phyloP scores from a whole-genome alignment of 2,329 filamentous ascomycete species.

The Cryphonectria radicalis region DNA sequence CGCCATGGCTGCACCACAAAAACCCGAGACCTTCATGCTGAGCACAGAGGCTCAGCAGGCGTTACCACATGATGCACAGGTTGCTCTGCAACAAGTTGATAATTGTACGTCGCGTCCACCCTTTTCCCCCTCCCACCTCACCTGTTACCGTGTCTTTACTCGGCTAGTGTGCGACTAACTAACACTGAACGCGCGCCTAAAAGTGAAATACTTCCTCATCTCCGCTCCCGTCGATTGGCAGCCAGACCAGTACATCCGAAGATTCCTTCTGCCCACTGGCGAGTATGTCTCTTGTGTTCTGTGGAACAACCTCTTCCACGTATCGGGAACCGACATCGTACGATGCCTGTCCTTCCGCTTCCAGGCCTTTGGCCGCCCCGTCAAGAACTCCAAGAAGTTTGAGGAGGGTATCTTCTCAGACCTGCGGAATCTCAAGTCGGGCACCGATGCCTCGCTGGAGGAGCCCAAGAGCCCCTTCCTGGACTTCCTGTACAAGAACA shows the following conservation, averaged over 20 bases:
- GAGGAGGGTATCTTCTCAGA: constrained; percentile 99
- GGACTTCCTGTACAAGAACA: constrained; percentile 99
- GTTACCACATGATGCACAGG: constrained; percentile 93
- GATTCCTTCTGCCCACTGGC: constrained; percentile 93
- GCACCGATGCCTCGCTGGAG: constrained; percentile 95
- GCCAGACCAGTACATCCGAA: constrained; percentile 92
- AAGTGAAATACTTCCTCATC: constrained; percentile 99
- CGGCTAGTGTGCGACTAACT: constrained; percentile 31
- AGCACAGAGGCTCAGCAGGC: constrained; percentile 97
- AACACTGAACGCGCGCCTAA: constrained; percentile 26
- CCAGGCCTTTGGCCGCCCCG: constrained; percentile 95
- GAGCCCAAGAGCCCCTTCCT: constrained; percentile 98
- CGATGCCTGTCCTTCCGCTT: constrained; percentile 97
- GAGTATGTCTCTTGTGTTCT: constrained; percentile 99
- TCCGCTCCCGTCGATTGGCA: constrained; percentile 98
- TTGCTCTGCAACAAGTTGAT: constrained; percentile 96
- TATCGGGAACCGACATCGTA: constrained; percentile 98
- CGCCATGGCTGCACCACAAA: constrained; percentile 89
- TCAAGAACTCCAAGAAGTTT: constrained; percentile 99
- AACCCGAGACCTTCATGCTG: constrained; percentile 98
- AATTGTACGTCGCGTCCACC: constrained; percentile 68
- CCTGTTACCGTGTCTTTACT: not conserved
- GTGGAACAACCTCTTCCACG: constrained; percentile 99
- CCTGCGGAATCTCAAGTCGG: constrained; percentile 95
- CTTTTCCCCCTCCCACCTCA: not conserved